These are phyloP conservation scores for Phyllosticta citribraziliensis DNA, from an alignment of 2,329 filamentous ascomycete species.

Conservation along the genomic window DNA sequence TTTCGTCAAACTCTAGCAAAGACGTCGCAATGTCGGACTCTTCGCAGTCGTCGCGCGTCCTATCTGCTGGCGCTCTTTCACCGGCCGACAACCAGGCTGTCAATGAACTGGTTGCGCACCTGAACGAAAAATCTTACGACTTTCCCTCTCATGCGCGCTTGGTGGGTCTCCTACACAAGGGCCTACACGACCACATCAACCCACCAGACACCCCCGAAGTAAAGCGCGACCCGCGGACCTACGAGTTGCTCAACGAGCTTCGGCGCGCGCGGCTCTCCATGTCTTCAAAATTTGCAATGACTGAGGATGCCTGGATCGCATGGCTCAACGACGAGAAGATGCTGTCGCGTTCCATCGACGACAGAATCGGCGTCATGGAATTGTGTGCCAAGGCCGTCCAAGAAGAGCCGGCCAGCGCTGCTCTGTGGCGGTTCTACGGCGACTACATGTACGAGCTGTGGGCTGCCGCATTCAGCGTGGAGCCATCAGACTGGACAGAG, in stretches of 20 bases:
- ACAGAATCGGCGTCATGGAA: conserved; percentile 61
- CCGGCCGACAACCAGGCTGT: conserved; percentile 34
- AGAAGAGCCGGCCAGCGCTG: conserved; percentile 64
- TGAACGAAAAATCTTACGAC: conserved; percentile 39
- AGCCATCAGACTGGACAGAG: conserved; percentile 42
- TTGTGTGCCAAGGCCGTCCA: conserved; percentile 59
- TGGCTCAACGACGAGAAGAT: conserved; percentile 64
- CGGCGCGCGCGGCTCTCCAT: conserved; percentile 47
- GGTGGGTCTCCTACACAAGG: conserved; percentile 39
- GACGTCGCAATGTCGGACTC: conserved; percentile 40
- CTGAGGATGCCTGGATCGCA: conserved; percentile 68
- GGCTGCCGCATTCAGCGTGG: conserved; percentile 49
- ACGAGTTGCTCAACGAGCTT: conserved; percentile 36
- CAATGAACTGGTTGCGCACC: conserved; percentile 33
- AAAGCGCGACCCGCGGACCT: conserved; percentile 27
- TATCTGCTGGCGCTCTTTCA: conserved; percentile 33
- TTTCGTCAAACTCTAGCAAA: conserved; percentile 34
- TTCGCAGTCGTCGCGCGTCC: conserved; percentile 33
- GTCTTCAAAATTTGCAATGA: conserved; percentile 56
- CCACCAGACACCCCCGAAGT: conserved; percentile 16
- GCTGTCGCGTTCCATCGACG: conserved; percentile 52
- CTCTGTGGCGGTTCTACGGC: conserved; percentile 68
- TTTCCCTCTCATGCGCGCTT: conserved; percentile 40
- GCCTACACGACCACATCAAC: conserved; percentile 33
- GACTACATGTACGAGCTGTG: conserved; percentile 68